Conservation (phyloP, 2,329 filamentous ascomycete species). For the Parastagonospora avenae region DNA sequence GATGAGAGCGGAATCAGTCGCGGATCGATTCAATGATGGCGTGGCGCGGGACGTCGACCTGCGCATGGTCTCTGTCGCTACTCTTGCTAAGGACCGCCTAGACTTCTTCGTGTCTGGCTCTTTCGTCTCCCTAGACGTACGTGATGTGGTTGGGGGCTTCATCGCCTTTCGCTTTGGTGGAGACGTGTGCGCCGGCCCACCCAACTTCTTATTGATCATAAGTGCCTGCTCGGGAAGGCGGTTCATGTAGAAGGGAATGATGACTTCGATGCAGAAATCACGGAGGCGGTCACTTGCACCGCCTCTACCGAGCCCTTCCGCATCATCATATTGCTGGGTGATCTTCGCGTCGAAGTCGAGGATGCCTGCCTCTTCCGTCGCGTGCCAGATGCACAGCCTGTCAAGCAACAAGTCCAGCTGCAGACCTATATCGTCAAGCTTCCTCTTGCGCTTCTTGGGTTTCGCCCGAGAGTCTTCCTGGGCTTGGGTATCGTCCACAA, state of each 20-base stretch:
- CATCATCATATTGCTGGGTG: slow-evolving; percentile 26
- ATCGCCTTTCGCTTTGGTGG: slow-evolving; percentile 56
- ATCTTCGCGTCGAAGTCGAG: slow-evolving; percentile 39
- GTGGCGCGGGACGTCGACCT: slow-evolving; percentile 58
- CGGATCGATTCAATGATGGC: slow-evolving; percentile 70
- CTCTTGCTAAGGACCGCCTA: slow-evolving; percentile 63
- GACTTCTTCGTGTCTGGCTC: slow-evolving; percentile 49
- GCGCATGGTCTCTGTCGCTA: slow-evolving; percentile 62
- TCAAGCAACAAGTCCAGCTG: slow-evolving; percentile 77
- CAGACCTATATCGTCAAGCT: slow-evolving; percentile 68
- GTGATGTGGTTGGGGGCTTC: slow-evolving; percentile 44
- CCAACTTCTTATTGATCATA: slow-evolving; percentile 74
- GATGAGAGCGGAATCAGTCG: slow-evolving; percentile 64
- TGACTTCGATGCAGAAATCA: slow-evolving; percentile 80
- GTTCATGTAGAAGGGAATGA: slow-evolving; percentile 80
- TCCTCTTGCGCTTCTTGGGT: slow-evolving; percentile 57
- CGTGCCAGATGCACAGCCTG: slow-evolving; percentile 83
- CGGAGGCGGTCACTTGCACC: slow-evolving; percentile 65
- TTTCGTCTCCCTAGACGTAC: slow-evolving; percentile 47
- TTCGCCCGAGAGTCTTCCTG: slow-evolving; percentile 17
- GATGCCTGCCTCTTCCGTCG: slow-evolving; percentile 65
- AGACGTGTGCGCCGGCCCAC: slow-evolving; percentile 69
- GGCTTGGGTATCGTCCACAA: slow-evolving; percentile 22
- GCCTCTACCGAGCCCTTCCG: slow-evolving; percentile 26
- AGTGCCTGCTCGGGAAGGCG: slow-evolving; percentile 75